Conservation (phyloP, 2,329 filamentous ascomycete species). For the Colletotrichum orchidophilum region DNA sequence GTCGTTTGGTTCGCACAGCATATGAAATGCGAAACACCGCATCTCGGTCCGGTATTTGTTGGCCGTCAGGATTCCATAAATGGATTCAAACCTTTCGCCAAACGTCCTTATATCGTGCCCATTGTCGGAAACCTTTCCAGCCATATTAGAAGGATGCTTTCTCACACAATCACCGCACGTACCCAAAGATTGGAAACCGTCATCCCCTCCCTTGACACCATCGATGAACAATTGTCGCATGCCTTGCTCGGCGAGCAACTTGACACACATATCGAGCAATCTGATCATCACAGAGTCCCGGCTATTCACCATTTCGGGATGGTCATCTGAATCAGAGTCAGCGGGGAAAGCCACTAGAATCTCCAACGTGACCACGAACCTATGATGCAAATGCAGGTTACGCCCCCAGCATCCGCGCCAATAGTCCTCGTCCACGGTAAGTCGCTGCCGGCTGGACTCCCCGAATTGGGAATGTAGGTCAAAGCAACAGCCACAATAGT, state of each 20-base stretch:
- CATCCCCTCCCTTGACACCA: constrained; percentile 59
- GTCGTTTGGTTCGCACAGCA: neutral
- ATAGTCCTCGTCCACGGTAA: constrained; percentile 65
- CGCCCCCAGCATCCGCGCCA: constrained; percentile 62
- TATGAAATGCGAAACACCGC: neutral
- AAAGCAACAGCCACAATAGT: constrained; percentile 63
- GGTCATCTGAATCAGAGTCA: constrained; percentile 48
- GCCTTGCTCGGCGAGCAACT: constrained; percentile 55
- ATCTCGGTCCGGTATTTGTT: neutral
- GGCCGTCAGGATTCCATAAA: neutral
- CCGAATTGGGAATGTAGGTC: constrained; percentile 59
- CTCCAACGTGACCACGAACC: constrained; percentile 50
- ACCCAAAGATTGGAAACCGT: constrained; percentile 63
- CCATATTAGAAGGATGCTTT: constrained; percentile 12
- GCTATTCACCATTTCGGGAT: constrained; percentile 52
- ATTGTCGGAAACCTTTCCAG: constrained; percentile 63
- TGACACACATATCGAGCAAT: constrained; percentile 62
- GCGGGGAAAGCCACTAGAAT: neutral
- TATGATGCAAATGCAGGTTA: constrained; percentile 68
- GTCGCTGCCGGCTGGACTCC: constrained; percentile 57
- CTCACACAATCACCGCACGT: constrained; percentile 37
- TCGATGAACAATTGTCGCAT: constrained; percentile 66
- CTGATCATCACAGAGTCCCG: constrained; percentile 62
- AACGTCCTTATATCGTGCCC: constrained; percentile 65
- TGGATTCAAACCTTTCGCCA: constrained; percentile 47